phyloP scores from a whole-genome alignment of 1,139 yeast species.

The Kodamaea suecica region DNA sequence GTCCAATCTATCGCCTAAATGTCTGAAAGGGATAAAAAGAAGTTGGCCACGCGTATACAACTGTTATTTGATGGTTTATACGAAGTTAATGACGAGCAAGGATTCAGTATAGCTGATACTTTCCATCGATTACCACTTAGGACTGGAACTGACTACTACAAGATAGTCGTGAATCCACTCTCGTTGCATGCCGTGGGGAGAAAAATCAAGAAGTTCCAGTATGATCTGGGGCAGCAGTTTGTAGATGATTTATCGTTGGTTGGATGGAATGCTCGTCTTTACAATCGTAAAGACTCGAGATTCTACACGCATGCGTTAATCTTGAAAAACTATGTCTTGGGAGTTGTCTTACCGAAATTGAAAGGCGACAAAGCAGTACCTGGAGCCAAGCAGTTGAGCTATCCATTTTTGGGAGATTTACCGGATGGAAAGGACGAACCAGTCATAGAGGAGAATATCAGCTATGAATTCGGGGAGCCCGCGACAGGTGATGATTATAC shows the following conservation, averaged over 20 bases:
- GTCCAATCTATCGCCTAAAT: no score
- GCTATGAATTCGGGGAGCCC: slow-evolving; percentile 6
- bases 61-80: slow-evolving; percentile 43
- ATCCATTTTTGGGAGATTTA: slow-evolving; percentile 74
- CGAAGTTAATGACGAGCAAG: slow-evolving; percentile 39
- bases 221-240: slow-evolving; percentile 63
- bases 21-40: slow-evolving; percentile 41
- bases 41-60: slow-evolving; percentile 39
- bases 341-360: slow-evolving; percentile 54
- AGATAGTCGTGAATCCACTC: slow-evolving; percentile 40
- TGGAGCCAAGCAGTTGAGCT: slow-evolving; percentile 44
- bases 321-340: slow-evolving; percentile 59
- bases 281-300: slow-evolving; percentile 66
- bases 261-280: slow-evolving; percentile 85
- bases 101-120: slow-evolving; percentile 42
- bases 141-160: slow-evolving; percentile 47
- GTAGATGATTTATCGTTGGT: slow-evolving; percentile 77
- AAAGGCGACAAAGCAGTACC: slow-evolving; percentile 38
- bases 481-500: slow-evolving; percentile 2
- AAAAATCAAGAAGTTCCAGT: slow-evolving; percentile 47
- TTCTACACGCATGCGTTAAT: slow-evolving; percentile 71
- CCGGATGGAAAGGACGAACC: slow-evolving; percentile 48
- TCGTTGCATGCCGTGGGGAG: slow-evolving; percentile 43
- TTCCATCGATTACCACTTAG: slow-evolving; percentile 54
- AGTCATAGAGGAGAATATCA: slow-evolving; percentile 11